These are phyloP conservation scores for Gymnopus androsaceus DNA, from an alignment of 1,284 basidiomycete genomes.

Conservation along the genomic window DNA sequence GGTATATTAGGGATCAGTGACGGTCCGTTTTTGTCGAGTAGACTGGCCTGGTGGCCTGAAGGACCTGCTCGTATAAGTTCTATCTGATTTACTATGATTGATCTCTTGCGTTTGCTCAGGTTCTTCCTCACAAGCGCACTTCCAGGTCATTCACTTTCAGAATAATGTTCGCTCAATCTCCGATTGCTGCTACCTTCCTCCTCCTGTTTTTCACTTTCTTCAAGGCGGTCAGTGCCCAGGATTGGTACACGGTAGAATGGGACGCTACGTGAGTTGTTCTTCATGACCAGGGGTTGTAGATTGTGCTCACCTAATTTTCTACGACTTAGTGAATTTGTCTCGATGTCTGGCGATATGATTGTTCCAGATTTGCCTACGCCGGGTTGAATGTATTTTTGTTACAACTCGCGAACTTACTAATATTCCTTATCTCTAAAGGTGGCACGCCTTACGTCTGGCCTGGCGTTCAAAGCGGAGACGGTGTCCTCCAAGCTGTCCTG, in stretches of 20 bases:
- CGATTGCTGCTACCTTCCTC: neutral
- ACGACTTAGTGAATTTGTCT: slow-evolving; percentile 26
- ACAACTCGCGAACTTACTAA: neutral
- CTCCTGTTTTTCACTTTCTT: slow-evolving; percentile 1
- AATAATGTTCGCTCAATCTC: neutral
- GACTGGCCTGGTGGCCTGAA: neutral
- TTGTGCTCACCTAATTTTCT: neutral
- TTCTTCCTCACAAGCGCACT: neutral
- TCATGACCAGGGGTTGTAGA: neutral
- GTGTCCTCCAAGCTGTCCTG: slow-evolving; percentile 33
- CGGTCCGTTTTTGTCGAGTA: slow-evolving; percentile 5
- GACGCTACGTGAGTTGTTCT: slow-evolving; percentile 23
- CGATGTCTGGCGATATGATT: slow-evolving; percentile 32
- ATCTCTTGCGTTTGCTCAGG: no score
- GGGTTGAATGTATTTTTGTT: slow-evolving; percentile 16
- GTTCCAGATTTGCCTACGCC: slow-evolving; percentile 27
- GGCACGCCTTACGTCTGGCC: slow-evolving; percentile 36
- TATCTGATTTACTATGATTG: neutral
- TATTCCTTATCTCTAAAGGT: slow-evolving; percentile 10
- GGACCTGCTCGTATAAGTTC: neutral
- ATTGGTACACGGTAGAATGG: slow-evolving; percentile 36
- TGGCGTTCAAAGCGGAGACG: slow-evolving; percentile 32
- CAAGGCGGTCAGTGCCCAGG: slow-evolving; percentile 18
- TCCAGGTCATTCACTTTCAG: neutral
- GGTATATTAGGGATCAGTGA: slow-evolving; percentile 1